phyloP scores from a whole-genome alignment of 257 asterid species.

The Nicotiana tomentosiformis region DNA sequence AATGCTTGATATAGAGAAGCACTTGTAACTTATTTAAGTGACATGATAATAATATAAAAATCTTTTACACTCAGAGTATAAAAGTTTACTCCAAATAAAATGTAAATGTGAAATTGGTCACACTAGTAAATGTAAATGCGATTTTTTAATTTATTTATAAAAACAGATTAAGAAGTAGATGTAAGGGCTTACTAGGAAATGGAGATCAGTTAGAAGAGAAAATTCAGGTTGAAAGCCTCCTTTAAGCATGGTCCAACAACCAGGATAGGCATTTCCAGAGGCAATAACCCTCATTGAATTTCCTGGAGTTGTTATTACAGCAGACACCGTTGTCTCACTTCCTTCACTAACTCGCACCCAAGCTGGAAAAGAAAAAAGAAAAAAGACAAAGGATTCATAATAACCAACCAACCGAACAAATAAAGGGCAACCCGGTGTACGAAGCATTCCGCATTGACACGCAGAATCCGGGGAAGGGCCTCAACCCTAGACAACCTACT shows the following conservation, averaged over 20 bases:
- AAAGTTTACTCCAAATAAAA: no score
- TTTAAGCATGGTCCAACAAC: constrained; percentile 12
- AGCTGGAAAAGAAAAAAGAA: neutral
- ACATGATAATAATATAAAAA: neutral
- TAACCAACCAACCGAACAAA: neutral
- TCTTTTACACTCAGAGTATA: neutral
- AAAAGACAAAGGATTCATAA: neutral
- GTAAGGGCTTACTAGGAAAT: neutral
- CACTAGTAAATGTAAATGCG: neutral
- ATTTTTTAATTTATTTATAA: no score
- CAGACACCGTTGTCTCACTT: neutral
- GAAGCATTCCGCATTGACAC: no score
- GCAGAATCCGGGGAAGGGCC: no score
- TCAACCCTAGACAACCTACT: no score
- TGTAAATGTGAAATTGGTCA: neutral
- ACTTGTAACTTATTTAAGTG: neutral
- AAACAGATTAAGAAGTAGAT: neutral
- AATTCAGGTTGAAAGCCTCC: constrained; percentile 7
- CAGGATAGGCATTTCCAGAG: neutral
- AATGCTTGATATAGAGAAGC: no score
- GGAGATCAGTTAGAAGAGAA: neutral
- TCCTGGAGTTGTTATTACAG: neutral
- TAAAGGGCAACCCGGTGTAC: no score
- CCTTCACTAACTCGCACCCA: constrained; percentile 10
- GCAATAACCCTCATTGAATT: neutral